Base-by-base conservation (phyloP, 2,329 filamentous ascomycete species). In the Elsinoe fawcettii region DNA sequence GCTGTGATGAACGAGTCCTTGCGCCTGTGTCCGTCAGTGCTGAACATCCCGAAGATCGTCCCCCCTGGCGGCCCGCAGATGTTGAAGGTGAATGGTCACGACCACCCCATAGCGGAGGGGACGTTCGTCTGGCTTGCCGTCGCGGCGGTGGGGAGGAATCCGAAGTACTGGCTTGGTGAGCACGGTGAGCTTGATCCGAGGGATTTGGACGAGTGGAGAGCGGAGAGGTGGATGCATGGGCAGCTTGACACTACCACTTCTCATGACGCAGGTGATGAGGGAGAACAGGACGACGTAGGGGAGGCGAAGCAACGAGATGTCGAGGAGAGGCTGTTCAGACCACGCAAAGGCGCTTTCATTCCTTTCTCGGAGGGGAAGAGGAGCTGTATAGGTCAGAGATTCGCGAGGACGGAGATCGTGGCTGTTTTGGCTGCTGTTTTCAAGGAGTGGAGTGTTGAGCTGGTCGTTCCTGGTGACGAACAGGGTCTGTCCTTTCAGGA, bases 401-500 rank as follows among this genome's bases (percentile, higher is more conserved):
- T 53, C 32, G 49, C 49, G 49, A 53, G 32, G 49, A 39, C 34
- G 32, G 49, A 53, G 32, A 53, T 53, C 12, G 14, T 53, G 32
- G 49, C 49, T 20, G 49, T 53, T 14, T 53, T 53, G 32, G 49
- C 49, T 4, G 32, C 30, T 12, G 20, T 53, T 9, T 53, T 53
- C 20, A 53, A 39, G 32, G 49, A 53, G 30, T 53, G 49, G 49
- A 53, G 49, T 9, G 49, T 53, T 39, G 49, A 53, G 32, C 32
- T 53, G 32, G 32, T 53, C 9, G 49, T 53, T 11, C 16, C 32
- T 22, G 47, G 47, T 9, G 27, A 20, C 7, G 20, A 34, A 27
- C 12, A 51, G 27, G 30, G 39, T 3, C 16, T 30, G 30, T n/a
- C 5, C 6, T 25, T 20, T 12, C 27, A 37, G 32, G 34, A 34